Base-by-base conservation (phyloP, 345 rosid genomes). In the Schrenkiella parvula region DNA sequence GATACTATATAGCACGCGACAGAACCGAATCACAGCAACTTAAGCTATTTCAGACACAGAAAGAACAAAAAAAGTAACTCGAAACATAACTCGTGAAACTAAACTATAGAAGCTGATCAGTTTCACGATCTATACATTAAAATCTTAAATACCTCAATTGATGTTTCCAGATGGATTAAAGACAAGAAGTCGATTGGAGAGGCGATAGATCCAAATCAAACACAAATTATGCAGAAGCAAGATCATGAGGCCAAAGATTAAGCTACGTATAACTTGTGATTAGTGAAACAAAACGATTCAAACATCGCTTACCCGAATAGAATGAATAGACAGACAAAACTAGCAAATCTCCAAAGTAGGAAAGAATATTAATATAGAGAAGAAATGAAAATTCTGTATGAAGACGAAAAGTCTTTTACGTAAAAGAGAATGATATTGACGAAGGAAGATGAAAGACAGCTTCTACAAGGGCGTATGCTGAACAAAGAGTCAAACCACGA, bases 361-460 rank as follows among this genome's bases (percentile, higher is more conserved):
- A 25, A n/a, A 44, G 65, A 44, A 44, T 5, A 31, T 18, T 18
- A 14, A 50, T 18, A 52, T 3, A n/a, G n/a, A 22, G 4, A 32
- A 56, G 34, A 42, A 42, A 59, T 11, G 63, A 44, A 57, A 34
- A 3, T 44, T 69, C 17, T n/a, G 73, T 32, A 58, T n/a, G 66
- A 58, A 58, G 58, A 56, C 11, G 58, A 32, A 58, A 47, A 57
- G 58, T 70, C 46, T 34, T 23, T 34, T 4, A 70, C 66, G 66
- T 31, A 34, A 58, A 44, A 43, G 31, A 61, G 37, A 9, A 25
- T 58, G 11, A 25, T 17, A 15, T 51, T 29, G 76, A 72, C 63
- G 2, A 48, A 14, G 68, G 42, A 62, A 52, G 14, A 11, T 52
- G 46, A 53, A 41, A 62, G 31, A 29, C 54, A 43, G 44, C 55